phyloP scores from a whole-genome alignment of 2,329 filamentous ascomycete genomes.

The Cryphonectria parasitica region DNA sequence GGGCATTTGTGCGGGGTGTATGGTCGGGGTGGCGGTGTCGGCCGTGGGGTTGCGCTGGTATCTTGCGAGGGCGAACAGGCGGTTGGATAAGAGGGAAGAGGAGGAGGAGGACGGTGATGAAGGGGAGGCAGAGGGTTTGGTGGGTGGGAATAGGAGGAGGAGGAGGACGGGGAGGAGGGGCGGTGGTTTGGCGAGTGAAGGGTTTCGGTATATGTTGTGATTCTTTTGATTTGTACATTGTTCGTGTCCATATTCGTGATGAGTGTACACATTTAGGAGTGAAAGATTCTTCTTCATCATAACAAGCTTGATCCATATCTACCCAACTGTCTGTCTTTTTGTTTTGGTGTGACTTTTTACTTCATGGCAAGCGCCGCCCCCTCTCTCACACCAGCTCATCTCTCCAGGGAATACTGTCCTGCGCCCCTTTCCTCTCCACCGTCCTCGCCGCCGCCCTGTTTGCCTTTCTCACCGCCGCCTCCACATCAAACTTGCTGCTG shows the following conservation, averaged over 20 bases:
- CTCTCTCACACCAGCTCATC: slow-evolving; percentile 45
- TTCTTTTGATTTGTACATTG: neutral
- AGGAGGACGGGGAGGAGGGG: slow-evolving; percentile 29
- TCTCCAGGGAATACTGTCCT: slow-evolving; percentile 69
- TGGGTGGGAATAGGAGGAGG: slow-evolving; percentile 38
- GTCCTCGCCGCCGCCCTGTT: slow-evolving; percentile 67
- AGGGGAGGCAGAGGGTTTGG: slow-evolving; percentile 47
- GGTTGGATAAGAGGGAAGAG: slow-evolving; percentile 43
- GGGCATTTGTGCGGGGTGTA: slow-evolving; percentile 64
- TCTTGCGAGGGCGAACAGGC: slow-evolving; percentile 55
- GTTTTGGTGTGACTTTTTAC: neutral
- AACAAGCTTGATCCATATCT: neutral
- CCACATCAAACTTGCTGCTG: slow-evolving; percentile 53
- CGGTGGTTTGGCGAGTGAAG: slow-evolving; percentile 28
- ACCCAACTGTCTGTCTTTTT: neutral
- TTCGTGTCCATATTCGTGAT: neutral
- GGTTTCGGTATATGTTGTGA: slow-evolving; percentile 54
- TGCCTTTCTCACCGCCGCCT: slow-evolving; percentile 62
- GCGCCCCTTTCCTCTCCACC: slow-evolving; percentile 68
- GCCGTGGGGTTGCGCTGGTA: slow-evolving; percentile 58
- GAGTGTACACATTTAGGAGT: neutral
- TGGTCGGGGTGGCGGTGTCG: slow-evolving; percentile 62
- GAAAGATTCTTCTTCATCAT: neutral
- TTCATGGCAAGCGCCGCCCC: neutral
- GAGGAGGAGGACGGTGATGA: slow-evolving; percentile 30